phyloP scores from a whole-genome alignment of 2,329 filamentous ascomycete species.

The Cladosporium sp. region DNA sequence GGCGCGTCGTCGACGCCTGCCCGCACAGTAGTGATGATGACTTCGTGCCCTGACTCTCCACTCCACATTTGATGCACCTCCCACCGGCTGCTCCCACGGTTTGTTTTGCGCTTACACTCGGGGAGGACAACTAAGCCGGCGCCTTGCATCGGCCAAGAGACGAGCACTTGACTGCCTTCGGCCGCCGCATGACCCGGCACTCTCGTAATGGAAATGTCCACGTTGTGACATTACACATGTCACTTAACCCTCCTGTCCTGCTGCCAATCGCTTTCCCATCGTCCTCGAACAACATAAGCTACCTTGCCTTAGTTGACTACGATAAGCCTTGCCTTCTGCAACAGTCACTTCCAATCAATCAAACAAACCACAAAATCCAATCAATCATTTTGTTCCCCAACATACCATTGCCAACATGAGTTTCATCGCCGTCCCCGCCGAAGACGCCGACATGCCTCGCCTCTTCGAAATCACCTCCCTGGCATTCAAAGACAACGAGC shows the following conservation, averaged over 20 bases:
- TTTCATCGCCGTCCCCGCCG: constrained; percentile 26
- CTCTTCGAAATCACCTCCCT: constrained; percentile 33
- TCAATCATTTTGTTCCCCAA: not conserved
- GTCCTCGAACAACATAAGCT: not conserved
- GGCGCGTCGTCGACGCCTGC: not conserved
- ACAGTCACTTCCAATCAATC: not conserved
- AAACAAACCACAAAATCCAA: not conserved
- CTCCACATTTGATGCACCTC: not conserved
- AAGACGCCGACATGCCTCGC: constrained; percentile 33
- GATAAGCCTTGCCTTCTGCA: not conserved
- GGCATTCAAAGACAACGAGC: constrained; percentile 33
- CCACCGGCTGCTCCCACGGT: not conserved
- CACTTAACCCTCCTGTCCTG: not conserved
- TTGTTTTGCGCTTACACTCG: constrained; percentile 5
- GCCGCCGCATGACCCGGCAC: constrained; percentile 15
- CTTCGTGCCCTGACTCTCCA: not conserved
- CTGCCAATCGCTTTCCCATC: not conserved
- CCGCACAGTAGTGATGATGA: not conserved
- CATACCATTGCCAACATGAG: constrained; percentile 19
- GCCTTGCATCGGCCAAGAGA: constrained; percentile 6
- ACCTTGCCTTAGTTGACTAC: not conserved
- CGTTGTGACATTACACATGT: constrained; percentile 4
- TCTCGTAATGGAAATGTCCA: constrained; percentile 14
- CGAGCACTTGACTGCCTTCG: constrained; percentile 6
- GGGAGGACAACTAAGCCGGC: constrained; percentile 2